Conservation (phyloP, 768 basidiomycete species). For the Podaxis sp. region DNA sequence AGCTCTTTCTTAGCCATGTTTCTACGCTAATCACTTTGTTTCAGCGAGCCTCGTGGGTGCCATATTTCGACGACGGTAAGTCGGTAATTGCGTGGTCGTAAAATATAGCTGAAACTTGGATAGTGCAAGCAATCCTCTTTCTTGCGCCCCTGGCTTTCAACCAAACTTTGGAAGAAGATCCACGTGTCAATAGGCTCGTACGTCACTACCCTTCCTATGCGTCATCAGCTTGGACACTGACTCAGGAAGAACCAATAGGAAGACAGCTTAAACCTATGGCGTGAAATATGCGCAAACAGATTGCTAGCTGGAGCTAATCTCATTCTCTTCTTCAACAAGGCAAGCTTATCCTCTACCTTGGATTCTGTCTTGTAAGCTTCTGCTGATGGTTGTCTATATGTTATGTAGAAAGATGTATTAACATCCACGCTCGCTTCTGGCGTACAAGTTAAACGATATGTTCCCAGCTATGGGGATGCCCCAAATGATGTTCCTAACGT, state of each 20-base stretch:
- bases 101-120: neutral
- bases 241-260: conserved; percentile 40
- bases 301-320: conserved; percentile 61
- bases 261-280: conserved; percentile 75
- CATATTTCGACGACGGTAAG: conserved; percentile 73
- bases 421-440: conserved; percentile 55
- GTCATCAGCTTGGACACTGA: neutral
- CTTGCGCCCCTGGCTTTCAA: conserved; percentile 80
- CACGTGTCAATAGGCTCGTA: conserved; percentile 63
- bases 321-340: conserved; percentile 81
- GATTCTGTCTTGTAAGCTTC: neutral
- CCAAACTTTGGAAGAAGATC: conserved; percentile 69
- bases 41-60: conserved; percentile 67
- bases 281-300: conserved; percentile 62
- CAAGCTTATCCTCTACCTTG: conserved; percentile 20
- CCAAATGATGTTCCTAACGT: conserved; percentile 61
- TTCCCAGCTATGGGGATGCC: conserved; percentile 59
- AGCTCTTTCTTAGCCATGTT: neutral
- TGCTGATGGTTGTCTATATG: neutral
- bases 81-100: neutral
- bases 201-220: conserved; percentile 13
- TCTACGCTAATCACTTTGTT: neutral
- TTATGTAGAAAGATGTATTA: conserved; percentile 49
- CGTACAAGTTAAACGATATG: conserved; percentile 54
- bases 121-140: conserved; percentile 79